These are phyloP conservation scores for Coffea eugenioides DNA, from an alignment of 257 asterid species.

Conservation along the genomic window DNA sequence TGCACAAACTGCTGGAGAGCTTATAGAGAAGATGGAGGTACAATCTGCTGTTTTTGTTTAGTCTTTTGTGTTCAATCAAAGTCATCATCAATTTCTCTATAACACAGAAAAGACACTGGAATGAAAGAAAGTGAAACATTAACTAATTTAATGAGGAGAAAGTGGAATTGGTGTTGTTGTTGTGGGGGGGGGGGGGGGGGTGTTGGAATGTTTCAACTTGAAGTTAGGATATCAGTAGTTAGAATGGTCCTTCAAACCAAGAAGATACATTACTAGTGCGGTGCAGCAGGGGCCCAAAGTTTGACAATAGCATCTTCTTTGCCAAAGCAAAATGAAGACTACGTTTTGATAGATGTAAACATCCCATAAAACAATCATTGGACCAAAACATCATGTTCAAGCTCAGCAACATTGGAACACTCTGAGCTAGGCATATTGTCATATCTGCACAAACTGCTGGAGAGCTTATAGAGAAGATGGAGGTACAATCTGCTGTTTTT, in stretches of 20 bases:
- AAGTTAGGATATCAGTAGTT: background rate
- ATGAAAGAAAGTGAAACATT: background rate
- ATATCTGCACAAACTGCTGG: constrained; percentile 45
- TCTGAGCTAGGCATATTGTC: constrained; percentile 35
- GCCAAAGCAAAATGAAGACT: background rate
- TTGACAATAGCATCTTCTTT: background rate
- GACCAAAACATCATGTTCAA: background rate
- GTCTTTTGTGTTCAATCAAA: background rate
- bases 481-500: constrained; percentile 26
- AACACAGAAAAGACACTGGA: background rate
- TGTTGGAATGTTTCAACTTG: background rate
- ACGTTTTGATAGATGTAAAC: background rate
- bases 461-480: constrained; percentile 57
- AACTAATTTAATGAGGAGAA: background rate
- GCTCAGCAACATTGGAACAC: background rate
- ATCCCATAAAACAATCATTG: background rate
- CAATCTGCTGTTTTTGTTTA: background rate
- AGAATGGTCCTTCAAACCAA: background rate
- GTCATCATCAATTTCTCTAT: background rate
- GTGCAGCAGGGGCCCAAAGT: background rate
- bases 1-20: constrained; percentile 47
- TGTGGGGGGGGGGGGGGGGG: background rate
- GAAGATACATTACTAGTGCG: background rate
- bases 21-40: constrained; percentile 62
- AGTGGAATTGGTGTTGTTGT: background rate